Percentiles rank a stretch among this genome's conserved stretches.
phyloP scores from a whole-genome alignment of 768 basidiomycete species.

The Terana coerulea region DNA sequence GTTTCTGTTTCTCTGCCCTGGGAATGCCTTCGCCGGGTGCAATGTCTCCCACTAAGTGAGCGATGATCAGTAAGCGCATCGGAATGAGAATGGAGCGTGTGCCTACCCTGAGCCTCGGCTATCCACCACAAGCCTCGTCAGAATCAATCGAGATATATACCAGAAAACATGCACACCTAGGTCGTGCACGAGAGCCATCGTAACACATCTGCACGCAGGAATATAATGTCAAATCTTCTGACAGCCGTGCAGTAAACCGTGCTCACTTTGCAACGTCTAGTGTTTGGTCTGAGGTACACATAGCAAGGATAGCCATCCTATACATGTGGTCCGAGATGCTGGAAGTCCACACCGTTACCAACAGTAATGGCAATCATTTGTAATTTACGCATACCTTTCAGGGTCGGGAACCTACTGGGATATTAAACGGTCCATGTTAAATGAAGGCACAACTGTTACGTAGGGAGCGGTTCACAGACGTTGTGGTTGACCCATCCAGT shows the following conservation, averaged over 20 bases:
- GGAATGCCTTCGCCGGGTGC: constrained; percentile 84
- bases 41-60: constrained; percentile 79
- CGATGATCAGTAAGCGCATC: not conserved
- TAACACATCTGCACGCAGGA: constrained; percentile 55
- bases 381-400: constrained; percentile 60
- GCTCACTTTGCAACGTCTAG: constrained; percentile 72
- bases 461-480: constrained; percentile 36
- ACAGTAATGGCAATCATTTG: not conserved
- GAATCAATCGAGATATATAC: not conserved
- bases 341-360: not conserved
- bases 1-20: constrained; percentile 70
- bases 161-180: constrained; percentile 31
- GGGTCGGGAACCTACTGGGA: constrained; percentile 65
- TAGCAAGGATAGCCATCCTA: constrained; percentile 90
- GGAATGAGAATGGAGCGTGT: not conserved
- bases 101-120: constrained; percentile 76
- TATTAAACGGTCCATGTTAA: constrained; percentile 2
- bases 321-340: constrained; percentile 98
- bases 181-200: constrained; percentile 93
- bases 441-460: not conserved
- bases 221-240: not conserved
- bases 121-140: not conserved
- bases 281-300: constrained; percentile 74
- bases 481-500: constrained; percentile 92
- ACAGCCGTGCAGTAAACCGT: too few species aligned